Base-by-base conservation (phyloP, 164 flowering plant genomes). In the Berberis vulgaris region DNA sequence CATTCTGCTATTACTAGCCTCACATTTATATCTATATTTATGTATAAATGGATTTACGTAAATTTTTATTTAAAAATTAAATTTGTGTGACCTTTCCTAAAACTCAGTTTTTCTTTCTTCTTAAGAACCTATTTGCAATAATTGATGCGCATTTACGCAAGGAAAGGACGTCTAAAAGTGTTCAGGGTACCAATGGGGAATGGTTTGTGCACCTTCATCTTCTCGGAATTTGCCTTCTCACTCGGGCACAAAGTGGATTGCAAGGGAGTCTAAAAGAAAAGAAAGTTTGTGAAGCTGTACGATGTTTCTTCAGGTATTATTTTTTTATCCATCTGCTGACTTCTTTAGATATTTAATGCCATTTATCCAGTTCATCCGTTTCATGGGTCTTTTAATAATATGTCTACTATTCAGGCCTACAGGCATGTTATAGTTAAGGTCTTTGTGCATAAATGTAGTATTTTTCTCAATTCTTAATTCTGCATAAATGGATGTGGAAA, bases 231-330 rank as follows among this genome's bases (percentile, higher is more conserved):
- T 84, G 89, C 75, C 79, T 86, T 62, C 86, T 94, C 75, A 84
- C 84, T 61, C 91, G 84, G 69, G 84, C 89, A 60, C 88, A 82
- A 52, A 56, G 71, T 77, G 80, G 72, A 63, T 72, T 77, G 57
- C 76, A 74, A 69, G 88, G 84, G 74, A 44, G 62, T 9, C 46
- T 44, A 65, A 94, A 79, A 61, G 93, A 86, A 65, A 75, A 57
- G 57, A 91, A 87, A 80, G 73, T 81, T 66, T 69, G 60, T 74
- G 97, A 91, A 78, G 96, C 98, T 65, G 77, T 88, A 66, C 81
- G 84, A 63, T 88, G 97, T 70, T 94, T 94, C 81, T 94, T 88
- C 80, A 88, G 97, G 98, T 91, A 78, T 45, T 9, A 26, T 6
- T 49, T 65, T 65, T 61, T 68, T 57, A 55, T 43, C 49, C 44